phyloP scores from a whole-genome alignment of 768 basidiomycete species.

The Tylopilus felleus region DNA sequence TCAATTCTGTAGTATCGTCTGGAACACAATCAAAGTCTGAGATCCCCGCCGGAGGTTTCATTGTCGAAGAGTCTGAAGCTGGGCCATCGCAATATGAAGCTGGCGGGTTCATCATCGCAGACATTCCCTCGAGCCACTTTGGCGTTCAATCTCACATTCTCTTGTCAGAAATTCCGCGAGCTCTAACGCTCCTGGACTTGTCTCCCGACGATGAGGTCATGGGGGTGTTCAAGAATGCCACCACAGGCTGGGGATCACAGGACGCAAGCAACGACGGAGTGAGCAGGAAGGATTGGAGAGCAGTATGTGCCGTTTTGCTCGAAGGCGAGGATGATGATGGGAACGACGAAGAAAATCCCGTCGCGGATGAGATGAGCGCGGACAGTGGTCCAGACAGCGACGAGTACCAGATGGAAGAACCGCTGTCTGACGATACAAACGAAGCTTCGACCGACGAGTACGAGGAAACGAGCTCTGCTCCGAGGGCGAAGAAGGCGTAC shows the following conservation, averaged over 20 bases:
- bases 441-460: constrained; percentile 32
- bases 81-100: constrained; percentile 16
- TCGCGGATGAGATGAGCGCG: constrained; percentile 15
- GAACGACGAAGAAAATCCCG: constrained; percentile 12
- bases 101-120: constrained; percentile 33
- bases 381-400: constrained; percentile 33
- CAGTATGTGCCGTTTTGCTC: constrained; percentile 74
- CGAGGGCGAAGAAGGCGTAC: constrained; percentile 8
- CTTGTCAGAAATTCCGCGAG: constrained; percentile 54
- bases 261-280: constrained; percentile 38
- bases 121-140: constrained; percentile 11
- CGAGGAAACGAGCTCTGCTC: constrained; percentile 12
- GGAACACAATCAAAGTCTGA: constrained; percentile 4
- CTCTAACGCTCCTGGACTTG: constrained; percentile 61
- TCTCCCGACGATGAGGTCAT: constrained; percentile 73
- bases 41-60: constrained; percentile 32
- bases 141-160: constrained; percentile 39
- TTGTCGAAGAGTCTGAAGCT: constrained; percentile 24
- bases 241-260: constrained; percentile 60
- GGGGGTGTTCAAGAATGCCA: constrained; percentile 70
- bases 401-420: constrained; percentile 25
- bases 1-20: constrained; percentile 32
- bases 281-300: constrained; percentile 69
- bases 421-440: constrained; percentile 19
- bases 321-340: constrained; percentile 38